phyloP scores from a whole-genome alignment of 352 stramenopile species.

The Phytophthora boehmeriae region DNA sequence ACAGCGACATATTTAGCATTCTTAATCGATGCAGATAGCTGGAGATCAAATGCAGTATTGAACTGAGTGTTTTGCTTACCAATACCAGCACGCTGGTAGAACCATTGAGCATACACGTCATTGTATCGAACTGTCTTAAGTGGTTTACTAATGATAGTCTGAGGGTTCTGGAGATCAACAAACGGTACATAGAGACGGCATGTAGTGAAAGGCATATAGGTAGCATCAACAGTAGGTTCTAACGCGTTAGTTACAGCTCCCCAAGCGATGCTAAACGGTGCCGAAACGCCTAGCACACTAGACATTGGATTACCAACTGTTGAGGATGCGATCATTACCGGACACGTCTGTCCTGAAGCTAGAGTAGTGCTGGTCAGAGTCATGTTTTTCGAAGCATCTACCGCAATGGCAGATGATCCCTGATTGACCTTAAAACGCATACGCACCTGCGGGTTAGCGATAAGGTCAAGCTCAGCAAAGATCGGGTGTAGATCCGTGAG shows the following conservation, averaged over 20 bases:
- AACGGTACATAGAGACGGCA: slow-evolving; percentile 7
- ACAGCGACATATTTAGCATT: background rate
- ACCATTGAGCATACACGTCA: slow-evolving; percentile 4
- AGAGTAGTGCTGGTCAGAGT: slow-evolving; percentile 6
- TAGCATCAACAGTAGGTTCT: slow-evolving; percentile 4
- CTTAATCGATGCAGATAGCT: no score
- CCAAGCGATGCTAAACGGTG: slow-evolving; percentile 2
- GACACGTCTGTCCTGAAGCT: slow-evolving; percentile 1
- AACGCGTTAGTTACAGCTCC: background rate
- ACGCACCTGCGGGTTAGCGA: slow-evolving; percentile 8
- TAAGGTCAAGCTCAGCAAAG: slow-evolving; percentile 1
- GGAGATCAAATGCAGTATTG: no score
- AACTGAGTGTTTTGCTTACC: background rate
- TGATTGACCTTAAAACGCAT: slow-evolving; percentile 5
- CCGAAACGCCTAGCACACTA: slow-evolving; percentile 1
- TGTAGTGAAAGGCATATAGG: slow-evolving; percentile 10
- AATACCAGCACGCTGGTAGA: slow-evolving; percentile 2
- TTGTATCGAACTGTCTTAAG: slow-evolving; percentile 3
- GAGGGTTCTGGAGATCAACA: slow-evolving; percentile 6
- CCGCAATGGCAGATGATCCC: background rate
- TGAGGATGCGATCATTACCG: slow-evolving; percentile 1
- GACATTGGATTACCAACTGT: background rate
- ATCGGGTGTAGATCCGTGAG: background rate
- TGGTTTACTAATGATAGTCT: background rate
- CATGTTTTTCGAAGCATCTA: background rate